Evolutionary conservation across 306 rosid genomes (phyloP).

Genomic region (Fagus crenata): DNA sequence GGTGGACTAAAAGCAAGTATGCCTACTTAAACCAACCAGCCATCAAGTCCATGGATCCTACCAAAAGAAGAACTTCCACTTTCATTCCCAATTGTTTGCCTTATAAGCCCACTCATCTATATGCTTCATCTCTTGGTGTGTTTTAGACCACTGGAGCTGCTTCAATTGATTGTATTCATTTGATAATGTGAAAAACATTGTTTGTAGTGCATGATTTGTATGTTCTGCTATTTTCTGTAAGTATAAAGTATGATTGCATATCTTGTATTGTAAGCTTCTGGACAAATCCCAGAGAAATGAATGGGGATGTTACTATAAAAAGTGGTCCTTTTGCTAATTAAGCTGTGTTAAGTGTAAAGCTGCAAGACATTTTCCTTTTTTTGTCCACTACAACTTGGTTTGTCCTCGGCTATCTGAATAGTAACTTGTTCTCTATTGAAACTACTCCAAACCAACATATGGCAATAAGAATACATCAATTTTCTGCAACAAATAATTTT

Average conservation of each 20-base stretch:
- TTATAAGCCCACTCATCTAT: constrained; percentile 48
- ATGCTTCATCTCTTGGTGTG: constrained; percentile 68
- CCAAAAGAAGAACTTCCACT: constrained; percentile 50
- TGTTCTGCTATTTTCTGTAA: not conserved
- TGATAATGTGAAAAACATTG: not conserved
- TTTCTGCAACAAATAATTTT: too few species aligned
- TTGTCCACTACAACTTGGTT: not conserved
- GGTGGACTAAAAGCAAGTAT: constrained; percentile 93
- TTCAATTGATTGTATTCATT: constrained; percentile 17
- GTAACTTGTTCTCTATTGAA: too few species aligned
- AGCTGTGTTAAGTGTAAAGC: not conserved
- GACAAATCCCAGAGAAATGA: not conserved
- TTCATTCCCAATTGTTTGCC: constrained; percentile 52
- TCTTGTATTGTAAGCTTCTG: not conserved
- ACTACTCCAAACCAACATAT: too few species aligned
- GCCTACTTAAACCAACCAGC: constrained; percentile 87
- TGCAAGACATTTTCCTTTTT: not conserved
- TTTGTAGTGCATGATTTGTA: not conserved
- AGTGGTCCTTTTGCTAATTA: not conserved
- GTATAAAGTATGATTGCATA: not conserved
- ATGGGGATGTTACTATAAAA: not conserved
- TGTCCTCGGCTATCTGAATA: not conserved
- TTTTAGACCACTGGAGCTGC: constrained; percentile 42
- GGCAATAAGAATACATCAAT: too few species aligned
- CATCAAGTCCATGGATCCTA: constrained; percentile 46